Conservation (phyloP, 2,329 filamentous ascomycete species). For the Pseudogymnoascus sp. region DNA sequence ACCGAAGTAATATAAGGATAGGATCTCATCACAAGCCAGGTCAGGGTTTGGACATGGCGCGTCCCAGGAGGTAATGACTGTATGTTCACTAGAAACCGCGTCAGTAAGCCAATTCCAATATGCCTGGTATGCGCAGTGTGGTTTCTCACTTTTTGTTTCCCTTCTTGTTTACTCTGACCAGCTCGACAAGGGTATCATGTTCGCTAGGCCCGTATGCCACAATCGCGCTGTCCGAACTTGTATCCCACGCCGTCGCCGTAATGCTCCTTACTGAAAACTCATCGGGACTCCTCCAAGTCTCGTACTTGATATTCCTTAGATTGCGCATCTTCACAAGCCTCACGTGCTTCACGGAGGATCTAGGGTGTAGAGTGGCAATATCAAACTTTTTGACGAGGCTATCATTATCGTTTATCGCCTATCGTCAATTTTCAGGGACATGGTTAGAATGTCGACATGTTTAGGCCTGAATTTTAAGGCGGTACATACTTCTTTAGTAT, state of each 20-base stretch:
- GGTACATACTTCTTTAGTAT: neutral
- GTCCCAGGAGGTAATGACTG: slow-evolving; percentile 72
- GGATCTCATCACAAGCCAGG: slow-evolving; percentile 63
- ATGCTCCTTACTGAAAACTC: slow-evolving; percentile 45
- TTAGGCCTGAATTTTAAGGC: neutral
- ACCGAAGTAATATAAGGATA: slow-evolving; percentile 77
- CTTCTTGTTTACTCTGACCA: slow-evolving; percentile 48
- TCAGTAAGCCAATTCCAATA: slow-evolving; percentile 11
- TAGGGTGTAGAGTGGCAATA: neutral
- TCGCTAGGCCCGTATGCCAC: slow-evolving; percentile 76
- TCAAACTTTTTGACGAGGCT: slow-evolving; percentile 4
- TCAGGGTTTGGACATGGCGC: slow-evolving; percentile 72
- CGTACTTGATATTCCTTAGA: slow-evolving; percentile 68
- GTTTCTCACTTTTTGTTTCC: slow-evolving; percentile 27
- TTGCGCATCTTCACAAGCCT: slow-evolving; percentile 62
- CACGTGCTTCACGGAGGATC: slow-evolving; percentile 4
- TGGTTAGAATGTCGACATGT: neutral
- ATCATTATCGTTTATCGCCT: slow-evolving; percentile 4
- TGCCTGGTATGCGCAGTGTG: slow-evolving; percentile 35
- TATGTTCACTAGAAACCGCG: slow-evolving; percentile 28
- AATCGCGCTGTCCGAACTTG: slow-evolving; percentile 66
- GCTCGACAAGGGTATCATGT: slow-evolving; percentile 62
- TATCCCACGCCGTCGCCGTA: slow-evolving; percentile 80
- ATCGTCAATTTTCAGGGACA: slow-evolving; percentile 2
- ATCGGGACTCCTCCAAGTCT: slow-evolving; percentile 52